These are phyloP conservation scores for Tolypocladium tundrense DNA, from an alignment of 2,329 filamentous ascomycete species.

Conservation along the genomic window DNA sequence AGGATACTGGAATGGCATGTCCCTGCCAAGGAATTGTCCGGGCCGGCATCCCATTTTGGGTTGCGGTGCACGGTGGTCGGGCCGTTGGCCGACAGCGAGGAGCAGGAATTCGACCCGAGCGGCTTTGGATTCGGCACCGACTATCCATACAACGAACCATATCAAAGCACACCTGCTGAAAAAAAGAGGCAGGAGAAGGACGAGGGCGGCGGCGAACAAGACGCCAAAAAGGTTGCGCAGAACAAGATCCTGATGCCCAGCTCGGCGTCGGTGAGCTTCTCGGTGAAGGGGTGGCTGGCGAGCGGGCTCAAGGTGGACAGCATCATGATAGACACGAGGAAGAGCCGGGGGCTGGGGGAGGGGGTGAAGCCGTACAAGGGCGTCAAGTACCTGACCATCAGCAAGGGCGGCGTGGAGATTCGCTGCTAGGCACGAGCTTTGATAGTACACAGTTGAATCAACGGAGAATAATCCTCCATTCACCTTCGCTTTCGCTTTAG, in stretches of 20 bases:
- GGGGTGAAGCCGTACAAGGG: conserved; percentile 93
- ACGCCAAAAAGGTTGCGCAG: conserved; percentile 49
- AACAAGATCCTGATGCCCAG: conserved; percentile 73
- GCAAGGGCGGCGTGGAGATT: conserved; percentile 54
- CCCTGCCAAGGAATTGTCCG: conserved; percentile 62
- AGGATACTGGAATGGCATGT: conserved; percentile 74
- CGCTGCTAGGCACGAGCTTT: conserved; percentile 34
- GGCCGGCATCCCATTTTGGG: conserved; percentile 57
- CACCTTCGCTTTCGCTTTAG: too few relatives aligned
- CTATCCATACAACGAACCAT: conserved; percentile 45
- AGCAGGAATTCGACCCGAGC: conserved; percentile 36
- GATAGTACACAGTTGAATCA: background rate
- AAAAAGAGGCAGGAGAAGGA: conserved; percentile 22
- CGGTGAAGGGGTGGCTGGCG: conserved; percentile 58
- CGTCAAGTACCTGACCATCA: conserved; percentile 87
- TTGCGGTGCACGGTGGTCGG: conserved; percentile 76
- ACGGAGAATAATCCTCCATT: background rate
- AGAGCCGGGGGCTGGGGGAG: conserved; percentile 76
- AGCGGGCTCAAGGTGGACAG: conserved; percentile 60
- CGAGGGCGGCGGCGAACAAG: conserved; percentile 30
- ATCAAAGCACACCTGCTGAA: conserved; percentile 34
- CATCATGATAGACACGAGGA: conserved; percentile 61
- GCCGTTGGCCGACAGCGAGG: conserved; percentile 36
- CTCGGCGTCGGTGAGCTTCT: conserved; percentile 63
- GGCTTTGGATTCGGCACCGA: conserved; percentile 42